Evolutionary conservation across 148 eudicot species (phyloP).

Genomic region (Fagopyrum homotropicum): DNA sequence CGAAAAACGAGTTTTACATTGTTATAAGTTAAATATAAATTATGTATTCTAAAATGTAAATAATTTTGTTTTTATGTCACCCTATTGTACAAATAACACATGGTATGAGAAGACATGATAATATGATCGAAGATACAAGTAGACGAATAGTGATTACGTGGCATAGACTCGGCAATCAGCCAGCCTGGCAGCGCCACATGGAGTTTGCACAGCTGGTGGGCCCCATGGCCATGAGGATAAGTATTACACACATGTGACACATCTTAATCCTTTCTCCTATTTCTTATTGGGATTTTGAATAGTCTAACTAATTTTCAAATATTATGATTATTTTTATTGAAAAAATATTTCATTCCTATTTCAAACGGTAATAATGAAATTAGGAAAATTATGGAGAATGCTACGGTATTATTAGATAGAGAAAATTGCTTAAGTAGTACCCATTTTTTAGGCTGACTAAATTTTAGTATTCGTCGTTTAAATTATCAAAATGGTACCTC

Average conservation of each 20-base stretch:
- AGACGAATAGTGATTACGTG: slow-evolving; percentile 1
- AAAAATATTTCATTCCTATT: not conserved
- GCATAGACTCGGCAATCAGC: not conserved
- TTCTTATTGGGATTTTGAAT: not conserved
- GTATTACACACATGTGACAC: slow-evolving; percentile 10
- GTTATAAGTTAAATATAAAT: too few species aligned
- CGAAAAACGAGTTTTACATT: too few species aligned
- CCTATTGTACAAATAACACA: too few species aligned
- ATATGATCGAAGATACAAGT: not conserved
- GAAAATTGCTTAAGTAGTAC: too few species aligned
- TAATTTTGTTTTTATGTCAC: too few species aligned
- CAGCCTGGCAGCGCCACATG: not conserved
- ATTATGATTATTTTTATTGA: not conserved
- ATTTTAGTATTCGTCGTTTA: too few species aligned
- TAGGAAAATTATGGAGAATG: too few species aligned
- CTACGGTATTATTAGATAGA: too few species aligned
- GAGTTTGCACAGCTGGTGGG: not conserved
- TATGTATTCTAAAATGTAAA: too few species aligned
- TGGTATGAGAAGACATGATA: too few species aligned
- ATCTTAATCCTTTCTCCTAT: not conserved
- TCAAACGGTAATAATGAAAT: not conserved
- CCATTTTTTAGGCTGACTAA: too few species aligned
- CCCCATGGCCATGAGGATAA: not conserved
- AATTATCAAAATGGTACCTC: too few species aligned
- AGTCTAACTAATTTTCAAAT: not conserved